Evolutionary conservation across 495 filamentous ascomycete species (phyloP), one percentile per base, ranked within the genome.

Genomic region (Lepraria neglecta): DNA sequence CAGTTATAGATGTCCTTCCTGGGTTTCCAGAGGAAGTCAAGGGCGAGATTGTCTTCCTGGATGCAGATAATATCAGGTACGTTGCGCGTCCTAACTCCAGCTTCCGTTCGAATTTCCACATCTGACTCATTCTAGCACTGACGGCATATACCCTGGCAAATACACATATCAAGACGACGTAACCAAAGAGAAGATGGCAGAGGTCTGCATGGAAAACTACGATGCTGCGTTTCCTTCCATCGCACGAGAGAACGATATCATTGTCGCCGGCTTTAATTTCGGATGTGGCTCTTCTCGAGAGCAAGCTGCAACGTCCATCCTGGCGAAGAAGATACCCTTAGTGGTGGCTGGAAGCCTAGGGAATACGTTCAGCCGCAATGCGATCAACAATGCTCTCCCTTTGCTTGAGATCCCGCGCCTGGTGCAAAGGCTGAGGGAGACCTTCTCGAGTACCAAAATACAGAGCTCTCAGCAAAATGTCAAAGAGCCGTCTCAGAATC

Each of bases 161-260:
- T 89, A 87, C 68, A 95, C 90, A 1, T 97, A 96, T 74, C 90
- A 92, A 68, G 92, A 97, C 70, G 82, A 88, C 70, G 78, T 97
- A 12, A 75, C 89, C 0, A 73, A 68, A 0, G 83, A 87, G 47
- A 84, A 81, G 31, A 97, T 97, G 92, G 90, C 91, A 0, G 71
- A 86, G 65, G 91, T 92, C 2, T 90, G 87, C 72, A 95, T 98
- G 90, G 77, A 84, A 65, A 98, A 98, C 77, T 98, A 95, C 74
- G 92, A 97, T 71, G 66, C 78, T 0, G 58, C 71, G 5, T 97
- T 98, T 71, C 65, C 74, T 5, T 58, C 69, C 0, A 74, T 85
- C 43, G 83, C 87, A 27, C 77, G 79, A 52, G 62, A 76, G 0
- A 84, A 84, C 17, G 92, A 97, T 67, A 87, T 97, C 64, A 78